Base-by-base conservation (phyloP, 106 monocot species). In the Amphibolis antarctica region DNA sequence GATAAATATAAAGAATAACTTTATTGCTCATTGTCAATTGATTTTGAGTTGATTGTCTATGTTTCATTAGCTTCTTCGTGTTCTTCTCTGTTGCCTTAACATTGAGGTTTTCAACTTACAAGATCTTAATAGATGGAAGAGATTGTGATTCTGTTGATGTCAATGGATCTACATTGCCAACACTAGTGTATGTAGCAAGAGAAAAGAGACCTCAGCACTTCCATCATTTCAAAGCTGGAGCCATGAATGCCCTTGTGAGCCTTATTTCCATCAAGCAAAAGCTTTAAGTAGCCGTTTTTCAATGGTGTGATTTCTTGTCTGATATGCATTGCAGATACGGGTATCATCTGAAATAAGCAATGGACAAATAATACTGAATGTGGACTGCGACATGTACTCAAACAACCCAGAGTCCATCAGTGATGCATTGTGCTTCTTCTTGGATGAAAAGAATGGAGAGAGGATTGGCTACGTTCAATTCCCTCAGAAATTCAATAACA, bases 161-260 rank as follows among this genome's bases (percentile, higher is more conserved):
- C n/a, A n/a, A n/a, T n/a, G n/a, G n/a, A n/a, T n/a, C n/a, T n/a
- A 72, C 24, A 43, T 64, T 82, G 63, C 82, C 88, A 18, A 85
- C 79, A 10, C 68, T 89, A 44, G 85, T 89, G 17, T 89, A 89
- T 70, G 63, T 89, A 71, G 79, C 88, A 26, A 81, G 88, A 31
- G 88, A 89, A 69, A 89, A 89, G 64, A 80, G 77, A 24, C 77
- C 74, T 6, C 25, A 72, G 10, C 69, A 62, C 42, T 79, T 76
- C 13, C 88, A 89, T 50, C 76, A 89, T 68, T 89, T 85, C 71
- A 85, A 89, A 66, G 88, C 88, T 50, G 88, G 88, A 42, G 84
- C 88, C 4, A 75, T 89, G 77, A 89, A 89, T 64, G 55, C 82
- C 24, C 56, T 88, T 76, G 88, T 84, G 52, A 68, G 14, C 22